A percentile compares a stretch with the other conserved stretches of the same genome.
These are phyloP conservation scores for Apiospora aurea DNA, from an alignment of 2,329 filamentous ascomycete genomes.

Conservation along the genomic window DNA sequence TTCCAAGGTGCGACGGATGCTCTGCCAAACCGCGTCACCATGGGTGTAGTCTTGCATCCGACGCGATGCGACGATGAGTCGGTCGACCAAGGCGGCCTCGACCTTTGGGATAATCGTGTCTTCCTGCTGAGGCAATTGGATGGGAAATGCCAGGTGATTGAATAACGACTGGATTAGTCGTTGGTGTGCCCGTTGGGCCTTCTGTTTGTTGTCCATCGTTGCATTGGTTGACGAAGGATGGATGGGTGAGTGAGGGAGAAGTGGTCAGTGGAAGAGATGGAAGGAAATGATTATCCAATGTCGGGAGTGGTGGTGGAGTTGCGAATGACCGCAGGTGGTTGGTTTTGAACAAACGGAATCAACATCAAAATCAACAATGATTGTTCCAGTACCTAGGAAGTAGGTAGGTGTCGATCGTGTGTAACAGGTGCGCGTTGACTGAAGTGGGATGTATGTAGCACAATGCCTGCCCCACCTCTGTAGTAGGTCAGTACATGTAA, in stretches of 20 bases:
- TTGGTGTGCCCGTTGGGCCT: not conserved
- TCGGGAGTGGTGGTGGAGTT: not conserved
- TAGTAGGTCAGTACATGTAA: too few species aligned
- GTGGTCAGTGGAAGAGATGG: too few species aligned
- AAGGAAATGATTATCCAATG: too few species aligned
- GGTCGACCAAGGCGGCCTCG: constrained; percentile 26
- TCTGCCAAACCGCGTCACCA: constrained; percentile 28
- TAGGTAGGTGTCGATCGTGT: too few species aligned
- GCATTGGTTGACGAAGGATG: not conserved
- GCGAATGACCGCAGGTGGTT: not conserved
- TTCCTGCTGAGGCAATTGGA: constrained; percentile 30
- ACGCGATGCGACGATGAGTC: not conserved
- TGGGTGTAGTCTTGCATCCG: not conserved
- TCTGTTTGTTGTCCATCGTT: not conserved
- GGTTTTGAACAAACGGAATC: not conserved
- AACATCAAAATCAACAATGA: too few species aligned
- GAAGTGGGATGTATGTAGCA: too few species aligned
- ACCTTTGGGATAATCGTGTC: constrained; percentile 30
- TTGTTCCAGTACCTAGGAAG: not conserved
- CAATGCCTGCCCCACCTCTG: too few species aligned
- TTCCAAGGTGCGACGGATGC: constrained; percentile 29
- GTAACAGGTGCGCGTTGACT: not conserved
- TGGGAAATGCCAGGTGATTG: constrained; percentile 35
- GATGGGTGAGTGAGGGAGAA: not conserved
- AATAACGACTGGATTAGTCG: constrained; percentile 28